Evolutionary conservation across 1,284 basidiomycete species (phyloP), one percentile per base, ranked within the genome.

Genomic region (Austropuccinia psidii): DNA sequence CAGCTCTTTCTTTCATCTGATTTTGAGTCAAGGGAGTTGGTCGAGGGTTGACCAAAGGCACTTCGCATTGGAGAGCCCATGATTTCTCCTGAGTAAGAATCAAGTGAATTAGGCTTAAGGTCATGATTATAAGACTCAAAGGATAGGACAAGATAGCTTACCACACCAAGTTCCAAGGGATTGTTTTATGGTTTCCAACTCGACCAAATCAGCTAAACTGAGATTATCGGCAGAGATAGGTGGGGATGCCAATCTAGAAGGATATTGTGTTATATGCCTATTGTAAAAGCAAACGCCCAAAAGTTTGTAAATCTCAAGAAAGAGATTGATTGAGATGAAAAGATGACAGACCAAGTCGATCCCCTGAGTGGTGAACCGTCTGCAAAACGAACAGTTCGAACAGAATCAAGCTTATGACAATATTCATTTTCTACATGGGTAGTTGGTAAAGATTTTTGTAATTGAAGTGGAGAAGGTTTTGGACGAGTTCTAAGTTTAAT

Each of bases 91-190:
- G 27, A 0, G 27, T 5, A 45, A 19, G 19, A 60, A 33, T 54
- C n/a, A 57, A 21, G 24, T 21, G 21, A 15, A 24, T 41, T 19
- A 19, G 27, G 35, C 29, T 8, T 11, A n/a, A 21, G 24, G 45
- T 7, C 13, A 9, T 13, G 33, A 21, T 27, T 1, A 49, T 49
- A 17, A 24, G 13, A 2, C 1, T 33, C 24, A 43, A 21, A 8
- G 24, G 35, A 2, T 60, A 60, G 33, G 7, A n/a, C 17, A 5
- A n/a, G 11, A 41, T 35, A 21, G 37, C 67, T 49, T 1, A 70
- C 67, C 67, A 61, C 67, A 70, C 67, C 67, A 70, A 13, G 67
- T 70, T 45, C 67, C 67, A 27, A 70, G 67, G 11, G 67, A 70
- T 50, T 70, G 67, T 33, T 70, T 70, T 11, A 70, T 70, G 31